A percentile compares a stretch with the other conserved stretches of the same genome.
phyloP scores from a whole-genome alignment of 768 basidiomycete species.

The Hydnum rufescens region DNA sequence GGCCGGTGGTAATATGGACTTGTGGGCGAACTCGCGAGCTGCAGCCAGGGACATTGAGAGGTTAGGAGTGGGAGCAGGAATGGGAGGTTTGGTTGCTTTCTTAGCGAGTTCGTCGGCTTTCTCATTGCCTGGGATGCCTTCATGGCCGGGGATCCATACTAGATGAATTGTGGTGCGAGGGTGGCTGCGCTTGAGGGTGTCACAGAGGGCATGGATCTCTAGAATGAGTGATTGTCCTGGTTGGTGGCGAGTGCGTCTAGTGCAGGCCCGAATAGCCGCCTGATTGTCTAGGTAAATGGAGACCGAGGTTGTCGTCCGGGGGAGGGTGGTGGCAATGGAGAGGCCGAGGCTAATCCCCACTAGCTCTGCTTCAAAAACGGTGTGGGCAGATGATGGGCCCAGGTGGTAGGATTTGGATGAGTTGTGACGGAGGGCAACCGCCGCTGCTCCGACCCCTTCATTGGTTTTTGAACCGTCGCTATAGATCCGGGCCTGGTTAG shows the following conservation, averaged over 20 bases:
- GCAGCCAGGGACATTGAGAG: background rate
- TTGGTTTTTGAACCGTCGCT: constrained; percentile 8
- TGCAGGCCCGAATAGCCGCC: constrained; percentile 1
- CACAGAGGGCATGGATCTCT: constrained; percentile 1
- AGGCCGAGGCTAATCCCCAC: background rate
- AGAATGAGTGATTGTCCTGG: constrained; percentile 4
- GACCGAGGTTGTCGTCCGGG: background rate
- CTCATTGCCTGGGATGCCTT: constrained; percentile 6
- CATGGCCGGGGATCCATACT: constrained; percentile 5
- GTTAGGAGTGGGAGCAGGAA: background rate
- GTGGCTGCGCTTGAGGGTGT: background rate
- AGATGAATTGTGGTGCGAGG: background rate
- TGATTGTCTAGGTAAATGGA: constrained; percentile 6
- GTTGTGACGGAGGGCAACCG: background rate
- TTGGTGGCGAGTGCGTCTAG: background rate
- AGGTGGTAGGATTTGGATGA: background rate
- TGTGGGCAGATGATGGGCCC: background rate
- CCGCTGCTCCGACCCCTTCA: constrained; percentile 2
- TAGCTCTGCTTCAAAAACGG: constrained; percentile 3
- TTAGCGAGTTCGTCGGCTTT: constrained; percentile 5
- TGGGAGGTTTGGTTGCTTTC: background rate
- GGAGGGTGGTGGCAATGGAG: background rate
- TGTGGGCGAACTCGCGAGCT: background rate
- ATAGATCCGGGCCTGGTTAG: background rate
- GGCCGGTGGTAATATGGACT: background rate